A percentile compares a stretch with the other conserved stretches of the same genome.
phyloP scores from a whole-genome alignment of 208 protist species.

The Kentomonas sorsogonicus region DNA sequence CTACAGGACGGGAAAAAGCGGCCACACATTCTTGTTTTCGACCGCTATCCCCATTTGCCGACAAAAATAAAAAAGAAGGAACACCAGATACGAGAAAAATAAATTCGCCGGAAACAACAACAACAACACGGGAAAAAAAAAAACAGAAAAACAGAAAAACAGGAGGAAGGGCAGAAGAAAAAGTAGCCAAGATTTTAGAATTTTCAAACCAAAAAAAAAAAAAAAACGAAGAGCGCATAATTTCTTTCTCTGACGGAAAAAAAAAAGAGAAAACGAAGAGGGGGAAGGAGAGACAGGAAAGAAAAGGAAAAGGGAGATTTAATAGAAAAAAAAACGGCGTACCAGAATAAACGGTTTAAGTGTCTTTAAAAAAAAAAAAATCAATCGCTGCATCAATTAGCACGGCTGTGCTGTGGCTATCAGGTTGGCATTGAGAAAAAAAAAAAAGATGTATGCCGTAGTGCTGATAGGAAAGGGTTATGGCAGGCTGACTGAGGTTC shows the following conservation, averaged over 20 bases:
- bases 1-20: too few species aligned
- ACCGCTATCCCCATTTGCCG: slow-evolving; percentile 22
- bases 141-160: not conserved
- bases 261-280: too few species aligned
- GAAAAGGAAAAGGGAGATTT: not conserved
- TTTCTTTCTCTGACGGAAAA: too few species aligned
- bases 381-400: too few species aligned
- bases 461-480: too few species aligned
- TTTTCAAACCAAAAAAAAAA: not conserved
- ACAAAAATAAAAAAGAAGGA: not conserved
- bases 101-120: not conserved
- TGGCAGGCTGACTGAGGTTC: too few species aligned
- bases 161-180: not conserved
- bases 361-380: not conserved
- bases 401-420: too few species aligned
- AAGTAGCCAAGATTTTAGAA: not conserved
- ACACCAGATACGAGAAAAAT: not conserved
- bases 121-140: not conserved
- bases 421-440: too few species aligned
- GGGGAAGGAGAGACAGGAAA: not conserved
- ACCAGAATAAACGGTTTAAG: not conserved
- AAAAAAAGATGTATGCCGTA: too few species aligned
- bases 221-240: slow-evolving; percentile 7
- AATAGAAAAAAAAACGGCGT: not conserved
- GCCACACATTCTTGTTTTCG: too few species aligned